Evolutionary conservation across 2,329 filamentous ascomycete genomes (phyloP).

Genomic region (Allantophomopsis cytisporea): DNA sequence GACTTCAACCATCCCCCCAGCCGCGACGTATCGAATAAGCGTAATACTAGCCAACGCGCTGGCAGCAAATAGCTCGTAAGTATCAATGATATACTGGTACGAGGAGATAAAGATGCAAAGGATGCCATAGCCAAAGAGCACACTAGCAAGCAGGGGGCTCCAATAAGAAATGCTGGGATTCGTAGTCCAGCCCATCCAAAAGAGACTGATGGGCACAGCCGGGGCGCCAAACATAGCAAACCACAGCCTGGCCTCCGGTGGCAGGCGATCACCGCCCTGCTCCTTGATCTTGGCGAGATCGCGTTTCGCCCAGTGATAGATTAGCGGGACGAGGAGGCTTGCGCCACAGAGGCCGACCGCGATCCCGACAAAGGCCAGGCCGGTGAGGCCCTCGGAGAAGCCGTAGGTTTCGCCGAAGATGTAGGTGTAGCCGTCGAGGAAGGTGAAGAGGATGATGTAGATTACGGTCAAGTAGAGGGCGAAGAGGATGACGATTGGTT

Average conservation of each 20-base stretch:
- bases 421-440: conserved; percentile 24
- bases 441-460: conserved; percentile 20
- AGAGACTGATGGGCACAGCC: conserved; percentile 15
- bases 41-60: conserved; percentile 24
- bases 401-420: conserved; percentile 32
- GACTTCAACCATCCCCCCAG: neutral
- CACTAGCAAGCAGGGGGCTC: conserved; percentile 29
- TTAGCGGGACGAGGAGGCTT: neutral
- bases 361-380: conserved; percentile 36
- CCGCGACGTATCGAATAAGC: conserved; percentile 15
- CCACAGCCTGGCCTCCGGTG: neutral
- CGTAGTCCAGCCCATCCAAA: conserved; percentile 21
- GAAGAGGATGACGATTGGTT: conserved; percentile 27
- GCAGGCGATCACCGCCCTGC: neutral
- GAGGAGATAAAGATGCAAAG: conserved; percentile 44
- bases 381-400: conserved; percentile 28
- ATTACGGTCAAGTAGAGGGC: conserved; percentile 33
- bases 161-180: conserved; percentile 20
- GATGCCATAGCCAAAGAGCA: conserved; percentile 1
- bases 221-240: conserved; percentile 6
- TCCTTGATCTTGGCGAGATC: neutral
- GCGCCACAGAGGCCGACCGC: conserved; percentile 24
- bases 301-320: neutral
- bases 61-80: conserved; percentile 23
- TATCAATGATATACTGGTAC: conserved; percentile 53